Conservation (phyloP, 768 basidiomycete species). For the Melanogaster broomeanus region DNA sequence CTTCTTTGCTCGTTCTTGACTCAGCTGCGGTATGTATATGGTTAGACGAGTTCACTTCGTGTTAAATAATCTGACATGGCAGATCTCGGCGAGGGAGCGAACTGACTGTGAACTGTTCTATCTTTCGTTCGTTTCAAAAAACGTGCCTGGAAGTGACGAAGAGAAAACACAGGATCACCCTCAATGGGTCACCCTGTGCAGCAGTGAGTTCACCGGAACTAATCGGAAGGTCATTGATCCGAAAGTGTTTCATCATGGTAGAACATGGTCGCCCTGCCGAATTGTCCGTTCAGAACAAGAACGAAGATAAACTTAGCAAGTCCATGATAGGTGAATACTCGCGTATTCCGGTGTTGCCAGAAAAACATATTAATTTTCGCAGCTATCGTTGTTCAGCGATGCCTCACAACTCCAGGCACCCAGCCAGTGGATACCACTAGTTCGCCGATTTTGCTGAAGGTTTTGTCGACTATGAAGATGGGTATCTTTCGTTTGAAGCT, state of each 20-base stretch:
- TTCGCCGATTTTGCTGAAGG: constrained; percentile 41
- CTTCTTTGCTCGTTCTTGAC: constrained; percentile 63
- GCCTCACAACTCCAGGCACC: constrained; percentile 21
- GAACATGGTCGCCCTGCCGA: constrained; percentile 60
- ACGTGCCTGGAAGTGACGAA: constrained; percentile 41
- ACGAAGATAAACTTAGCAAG: constrained; percentile 55
- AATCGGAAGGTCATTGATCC: constrained; percentile 3
- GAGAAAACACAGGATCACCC: constrained; percentile 55
- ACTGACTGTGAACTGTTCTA: constrained; percentile 85
- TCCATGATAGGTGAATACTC: constrained; percentile 57
- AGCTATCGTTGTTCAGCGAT: constrained; percentile 34
- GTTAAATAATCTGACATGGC: constrained; percentile 11
- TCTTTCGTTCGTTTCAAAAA: constrained; percentile 60
- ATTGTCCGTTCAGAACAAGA: constrained; percentile 24
- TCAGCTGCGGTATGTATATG: constrained; percentile 54
- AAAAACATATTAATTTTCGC: constrained; percentile 10
- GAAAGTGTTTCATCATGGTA: constrained; percentile 25
- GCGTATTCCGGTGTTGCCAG: background rate
- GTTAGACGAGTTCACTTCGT: constrained; percentile 3
- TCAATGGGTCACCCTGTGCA: constrained; percentile 63
- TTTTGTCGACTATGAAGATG: constrained; percentile 70
- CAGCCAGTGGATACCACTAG: constrained; percentile 15
- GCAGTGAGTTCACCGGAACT: constrained; percentile 44
- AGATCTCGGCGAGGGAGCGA: constrained; percentile 74
- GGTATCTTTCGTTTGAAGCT: constrained; percentile 65